Evolutionary conservation across 2,329 filamentous ascomycete genomes (phyloP), one percentile per base, ranked within the genome.

Genomic region (Cytospora paraplurivora): DNA sequence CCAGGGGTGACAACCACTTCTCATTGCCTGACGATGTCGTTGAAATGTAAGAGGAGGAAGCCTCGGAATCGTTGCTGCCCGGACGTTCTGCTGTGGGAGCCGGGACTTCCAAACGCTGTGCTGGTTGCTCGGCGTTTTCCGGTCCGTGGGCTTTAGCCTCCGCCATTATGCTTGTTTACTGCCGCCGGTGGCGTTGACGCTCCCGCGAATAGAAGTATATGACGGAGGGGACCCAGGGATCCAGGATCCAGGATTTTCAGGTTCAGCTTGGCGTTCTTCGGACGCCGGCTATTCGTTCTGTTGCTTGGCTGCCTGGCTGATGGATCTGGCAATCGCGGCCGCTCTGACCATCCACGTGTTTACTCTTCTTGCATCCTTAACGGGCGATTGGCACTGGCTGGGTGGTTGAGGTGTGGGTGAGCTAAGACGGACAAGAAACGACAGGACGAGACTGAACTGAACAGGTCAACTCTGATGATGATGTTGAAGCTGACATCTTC

Each of bases 1-100:
- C 62, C 50, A 59, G 11, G 38, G 62, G 62, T 33, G 62, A 59
- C 11, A 58, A 50, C 56, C 62, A 63, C 52, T 59, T 63, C 37
- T 62, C 55, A 52, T 59, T 62, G 38, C 38, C 56, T 32, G 49
- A 53, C 11, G 61, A 59, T 13, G 55, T 59, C 12, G 61, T 58
- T 15, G 61, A 58, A 32, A 47, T 38, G 49, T 47, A 49, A 15
- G 59, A 55, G 27, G 49, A 7, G 19, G 59, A 55, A 47, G 54
- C 10, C 27, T 61, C 51, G 33, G 59, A 61, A 32, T 38, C 51
- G 17, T 33, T 35, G 17, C 61, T 58, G 35, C 12, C 34, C n/a
- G 44, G 61, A 27, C 54, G 55, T 47, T 38, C 37, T 53, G 21
- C 47, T 52, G 35, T 44, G 5, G 60, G 32, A 17, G 54, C 4